Conservation (phyloP, 2,329 filamentous ascomycete species). For the Albifimbria verrucaria region DNA sequence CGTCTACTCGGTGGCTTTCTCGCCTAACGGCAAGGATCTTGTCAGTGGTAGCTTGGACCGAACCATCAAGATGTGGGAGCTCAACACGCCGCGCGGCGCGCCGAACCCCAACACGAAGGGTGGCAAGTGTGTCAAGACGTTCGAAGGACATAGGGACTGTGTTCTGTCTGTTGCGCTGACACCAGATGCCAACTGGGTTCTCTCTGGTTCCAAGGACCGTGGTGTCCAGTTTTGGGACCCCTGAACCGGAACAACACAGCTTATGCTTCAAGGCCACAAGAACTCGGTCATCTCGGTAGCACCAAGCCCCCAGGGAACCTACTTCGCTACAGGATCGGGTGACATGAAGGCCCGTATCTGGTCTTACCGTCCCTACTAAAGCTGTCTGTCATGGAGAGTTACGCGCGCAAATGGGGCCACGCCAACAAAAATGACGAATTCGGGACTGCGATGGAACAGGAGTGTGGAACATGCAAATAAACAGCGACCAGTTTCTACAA, state of each 20-base stretch:
- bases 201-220: constrained; percentile 94
- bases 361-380: constrained; percentile 64
- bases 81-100: constrained; percentile 68
- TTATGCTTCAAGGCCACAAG: constrained; percentile 99
- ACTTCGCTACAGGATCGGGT: constrained; percentile 94
- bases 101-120: constrained; percentile 69
- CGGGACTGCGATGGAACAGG: no score
- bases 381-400: constrained; percentile 7
- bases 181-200: constrained; percentile 90
- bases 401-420: no score
- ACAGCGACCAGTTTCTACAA: no score
- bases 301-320: constrained; percentile 80
- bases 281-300: constrained; percentile 98
- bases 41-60: constrained; percentile 95
- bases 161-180: constrained; percentile 94
- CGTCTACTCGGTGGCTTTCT: constrained; percentile 95
- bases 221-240: constrained; percentile 99
- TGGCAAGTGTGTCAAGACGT: constrained; percentile 93
- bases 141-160: constrained; percentile 97
- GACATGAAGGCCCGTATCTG: constrained; percentile 98
- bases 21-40: constrained; percentile 86
- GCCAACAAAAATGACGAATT: no score
- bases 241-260: constrained; percentile 84
- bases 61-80: constrained; percentile 99
- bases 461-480: no score